A percentile compares a stretch with the other conserved stretches of the same genome.
These are phyloP conservation scores for Dictyostelium firmibasis DNA, from an alignment of 78 protist genomes.

Conservation along the genomic window DNA sequence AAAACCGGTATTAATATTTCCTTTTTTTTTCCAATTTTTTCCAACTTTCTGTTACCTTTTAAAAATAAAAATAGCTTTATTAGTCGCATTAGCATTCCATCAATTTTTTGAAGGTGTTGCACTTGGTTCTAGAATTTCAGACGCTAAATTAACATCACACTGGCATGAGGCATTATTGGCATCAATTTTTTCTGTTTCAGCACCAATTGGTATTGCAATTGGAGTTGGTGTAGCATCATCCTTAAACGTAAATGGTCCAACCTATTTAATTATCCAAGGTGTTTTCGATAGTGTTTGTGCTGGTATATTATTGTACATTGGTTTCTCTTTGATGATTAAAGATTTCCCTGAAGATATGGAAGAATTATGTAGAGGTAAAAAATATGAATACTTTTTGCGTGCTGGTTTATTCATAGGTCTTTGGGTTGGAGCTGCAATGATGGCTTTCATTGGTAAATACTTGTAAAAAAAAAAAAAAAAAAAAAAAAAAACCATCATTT, in stretches of 20 bases:
- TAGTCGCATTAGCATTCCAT: slow-evolving; percentile 75
- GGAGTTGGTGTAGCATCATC: slow-evolving; percentile 36
- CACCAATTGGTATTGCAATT: slow-evolving; percentile 82
- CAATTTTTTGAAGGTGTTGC: slow-evolving; percentile 84
- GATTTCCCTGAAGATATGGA: slow-evolving; percentile 58
- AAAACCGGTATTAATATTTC: too few species aligned
- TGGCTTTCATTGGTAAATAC: slow-evolving; percentile 41
- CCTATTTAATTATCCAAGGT: slow-evolving; percentile 33
- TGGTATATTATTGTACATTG: slow-evolving; percentile 69
- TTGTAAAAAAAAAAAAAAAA: slow-evolving; percentile 12
- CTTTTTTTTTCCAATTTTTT: too few species aligned
- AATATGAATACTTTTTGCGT: background rate
- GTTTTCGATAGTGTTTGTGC: slow-evolving; percentile 51
- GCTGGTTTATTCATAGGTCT: slow-evolving; percentile 30
- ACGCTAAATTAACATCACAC: slow-evolving; percentile 15
- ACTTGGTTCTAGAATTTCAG: slow-evolving; percentile 34
- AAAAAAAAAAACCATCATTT: background rate
- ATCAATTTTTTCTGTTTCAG: slow-evolving; percentile 52
- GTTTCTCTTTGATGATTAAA: background rate
- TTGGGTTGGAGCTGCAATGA: slow-evolving; percentile 8
- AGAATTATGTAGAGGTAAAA: slow-evolving; percentile 7
- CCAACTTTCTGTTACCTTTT: too few species aligned
- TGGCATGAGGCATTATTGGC: slow-evolving; percentile 2
- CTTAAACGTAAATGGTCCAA: background rate
- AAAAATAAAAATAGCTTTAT: background rate